Evolutionary conservation across 2,329 filamentous ascomycete genomes (phyloP), one percentile per base, ranked within the genome.

Genomic region (Colletotrichum abscissum): DNA sequence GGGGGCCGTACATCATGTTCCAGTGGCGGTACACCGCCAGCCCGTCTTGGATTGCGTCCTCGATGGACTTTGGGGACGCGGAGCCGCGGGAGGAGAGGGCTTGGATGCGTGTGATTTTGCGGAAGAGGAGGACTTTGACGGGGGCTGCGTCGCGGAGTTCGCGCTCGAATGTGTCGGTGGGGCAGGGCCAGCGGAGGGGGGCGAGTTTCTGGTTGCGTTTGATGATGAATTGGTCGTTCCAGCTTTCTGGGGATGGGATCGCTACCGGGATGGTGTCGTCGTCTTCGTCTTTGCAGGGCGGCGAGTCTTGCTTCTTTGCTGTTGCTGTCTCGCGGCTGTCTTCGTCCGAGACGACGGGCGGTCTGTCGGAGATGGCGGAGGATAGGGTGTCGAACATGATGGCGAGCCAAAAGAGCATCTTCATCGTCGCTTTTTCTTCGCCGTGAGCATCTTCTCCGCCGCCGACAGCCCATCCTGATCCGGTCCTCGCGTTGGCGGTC

Each of bases 371-470:
- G 82, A 91, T 88, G 1, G 88, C 87, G 0, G 89, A 85, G 0
- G 87, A 89, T 9, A 90, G 79, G 0, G 88, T 90, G 76, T 91
- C 89, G 60, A 89, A 88, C 88, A 91, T 91, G 58, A 90, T 82
- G 0, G 86, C 87, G 19, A 91, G 80, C 89, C 89, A 91, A 76
- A 88, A 90, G 2, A 91, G 76, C 12, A 91, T 79, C 14, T 87
- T 84, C 30, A 91, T 82, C 0, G 89, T 90, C 12, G 84, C 78
- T 7, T 78, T 78, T 5, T 84, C 81, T 77, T 74, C 77, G 42
- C 62, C 59, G n/a, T 24, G 14, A 0, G 24, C 6, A 1, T 16
- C 19, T 14, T 26, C n/a, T 2, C 35, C 49, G n/a, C 2, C 16
- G 3, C 8, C 14, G 1, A 4, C 19, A n/a, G 9, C 1, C 35